phyloP scores from a whole-genome alignment of 306 rosid genomes.

The Mimosa pudica region DNA sequence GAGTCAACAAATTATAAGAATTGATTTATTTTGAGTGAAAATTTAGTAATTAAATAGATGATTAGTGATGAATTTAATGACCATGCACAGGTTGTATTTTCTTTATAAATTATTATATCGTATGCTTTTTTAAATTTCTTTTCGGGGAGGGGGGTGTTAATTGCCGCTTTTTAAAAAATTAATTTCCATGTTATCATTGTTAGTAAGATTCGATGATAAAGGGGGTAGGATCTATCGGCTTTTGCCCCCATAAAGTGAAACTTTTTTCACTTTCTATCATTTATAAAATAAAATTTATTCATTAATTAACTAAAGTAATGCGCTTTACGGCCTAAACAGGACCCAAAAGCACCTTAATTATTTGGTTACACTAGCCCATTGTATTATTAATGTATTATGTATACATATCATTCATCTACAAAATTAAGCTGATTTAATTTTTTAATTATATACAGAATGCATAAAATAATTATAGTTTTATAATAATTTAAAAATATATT shows the following conservation, averaged over 20 bases:
- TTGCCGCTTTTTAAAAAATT: background rate
- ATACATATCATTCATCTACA: background rate
- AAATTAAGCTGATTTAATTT: background rate
- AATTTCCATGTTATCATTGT: constrained; percentile 10
- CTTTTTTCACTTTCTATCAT: constrained; percentile 37
- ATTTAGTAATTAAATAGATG: too few relatives aligned
- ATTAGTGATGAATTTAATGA: background rate
- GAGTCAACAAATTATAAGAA: too few relatives aligned
- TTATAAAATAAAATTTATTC: background rate
- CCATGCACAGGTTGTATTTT: background rate
- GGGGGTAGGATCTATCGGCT: constrained; percentile 34
- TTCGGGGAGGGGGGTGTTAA: background rate
- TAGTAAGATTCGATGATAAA: constrained; percentile 44
- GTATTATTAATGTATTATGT: background rate
- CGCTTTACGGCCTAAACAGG: constrained; percentile 53
- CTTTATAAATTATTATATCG: too few relatives aligned
- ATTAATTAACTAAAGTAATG: constrained; percentile 6
- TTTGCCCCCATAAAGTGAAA: constrained; percentile 41
- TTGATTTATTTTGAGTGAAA: too few relatives aligned
- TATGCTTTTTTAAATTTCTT: background rate
- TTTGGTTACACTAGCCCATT: background rate
- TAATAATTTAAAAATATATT: background rate
- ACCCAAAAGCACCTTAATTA: constrained; percentile 27
- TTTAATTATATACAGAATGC: background rate
- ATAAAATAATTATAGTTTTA: background rate